phyloP scores from a whole-genome alignment of 2,329 filamentous ascomycete species.

The Cytospora piceae region DNA sequence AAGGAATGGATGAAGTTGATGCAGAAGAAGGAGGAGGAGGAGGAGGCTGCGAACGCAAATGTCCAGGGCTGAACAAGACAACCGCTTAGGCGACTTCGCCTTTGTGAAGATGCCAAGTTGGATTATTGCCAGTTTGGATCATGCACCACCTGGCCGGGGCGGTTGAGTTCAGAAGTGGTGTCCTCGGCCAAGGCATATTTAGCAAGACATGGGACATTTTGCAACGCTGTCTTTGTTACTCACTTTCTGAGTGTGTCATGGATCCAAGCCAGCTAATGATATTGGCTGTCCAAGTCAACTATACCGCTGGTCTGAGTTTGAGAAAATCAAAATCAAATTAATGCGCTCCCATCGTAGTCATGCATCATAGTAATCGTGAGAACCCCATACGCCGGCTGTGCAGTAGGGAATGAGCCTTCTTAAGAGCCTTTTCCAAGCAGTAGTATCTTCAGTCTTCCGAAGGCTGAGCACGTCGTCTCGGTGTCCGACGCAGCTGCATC shows the following conservation, averaged over 20 bases:
- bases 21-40: neutral
- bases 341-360: neutral
- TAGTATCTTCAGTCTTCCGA: constrained; percentile 3
- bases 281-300: constrained; percentile 1
- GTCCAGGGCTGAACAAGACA: neutral
- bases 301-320: constrained; percentile 16
- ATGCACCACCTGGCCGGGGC: too few species aligned
- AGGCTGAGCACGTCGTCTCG: constrained; percentile 25
- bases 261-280: constrained; percentile 1
- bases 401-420: neutral
- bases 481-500: constrained; percentile 30
- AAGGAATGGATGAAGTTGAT: too few species aligned
- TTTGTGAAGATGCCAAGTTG: too few species aligned
- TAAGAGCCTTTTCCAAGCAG: neutral
- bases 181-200: neutral
- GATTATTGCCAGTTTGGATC: too few species aligned
- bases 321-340: neutral
- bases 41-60: neutral
- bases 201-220: neutral
- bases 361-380: constrained; percentile 11
- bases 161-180: neutral
- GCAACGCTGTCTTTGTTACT: neutral
- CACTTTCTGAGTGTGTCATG: neutral
- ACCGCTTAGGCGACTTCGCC: too few species aligned
- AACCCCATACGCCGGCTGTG: neutral